Evolutionary conservation across 202 grass and related monocot genomes (phyloP), one percentile per base, ranked within the genome.

Genomic region (Eragrostis tef): DNA sequence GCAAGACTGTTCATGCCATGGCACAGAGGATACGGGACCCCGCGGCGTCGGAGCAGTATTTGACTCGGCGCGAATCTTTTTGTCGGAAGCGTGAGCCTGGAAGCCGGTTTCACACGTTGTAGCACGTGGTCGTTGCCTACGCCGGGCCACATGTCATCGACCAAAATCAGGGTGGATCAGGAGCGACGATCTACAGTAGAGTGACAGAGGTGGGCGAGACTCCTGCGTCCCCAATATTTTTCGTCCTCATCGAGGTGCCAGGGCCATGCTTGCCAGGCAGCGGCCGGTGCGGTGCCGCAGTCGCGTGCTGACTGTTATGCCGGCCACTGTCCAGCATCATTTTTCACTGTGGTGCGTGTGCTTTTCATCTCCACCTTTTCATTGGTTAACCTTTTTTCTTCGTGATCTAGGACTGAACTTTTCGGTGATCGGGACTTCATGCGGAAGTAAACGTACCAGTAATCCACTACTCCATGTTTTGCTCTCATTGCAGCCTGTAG

Each of bases 21-120:
- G 20, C 15, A 11, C 70, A 71, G 70, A 6, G 0, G 36, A 20
- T 2, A 2, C 3, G 69, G 81, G 70, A 2, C 69, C 42, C 52
- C 22, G 2, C 3, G 13, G 48, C 26, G 26, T 57, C 42, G 42
- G 68, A 11, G 58, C 26, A 48, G 80, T 76, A 71, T 85, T 39
- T 85, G 81, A 81, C 77, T 65, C 57, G 78, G 71, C 46, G 64
- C 82, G 71, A 81, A 85, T 85, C 77, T 65, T 58, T 81, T 9
- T 64, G 52, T 61, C 69, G 69, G 82, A 67, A 41, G 22, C 7
- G 36, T 6, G 62, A 25, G 57, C 57, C 24, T 6, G 54, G 3
- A 58, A 17, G 6, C 51, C 51, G 19, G n/a, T 54, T 54, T 20
- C 58, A 61, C 22, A 22, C 58, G 56, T 26, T 61, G 20, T 10